These are phyloP conservation scores for Erodium texanum DNA, from an alignment of 441 rosid species.

Conservation along the genomic window DNA sequence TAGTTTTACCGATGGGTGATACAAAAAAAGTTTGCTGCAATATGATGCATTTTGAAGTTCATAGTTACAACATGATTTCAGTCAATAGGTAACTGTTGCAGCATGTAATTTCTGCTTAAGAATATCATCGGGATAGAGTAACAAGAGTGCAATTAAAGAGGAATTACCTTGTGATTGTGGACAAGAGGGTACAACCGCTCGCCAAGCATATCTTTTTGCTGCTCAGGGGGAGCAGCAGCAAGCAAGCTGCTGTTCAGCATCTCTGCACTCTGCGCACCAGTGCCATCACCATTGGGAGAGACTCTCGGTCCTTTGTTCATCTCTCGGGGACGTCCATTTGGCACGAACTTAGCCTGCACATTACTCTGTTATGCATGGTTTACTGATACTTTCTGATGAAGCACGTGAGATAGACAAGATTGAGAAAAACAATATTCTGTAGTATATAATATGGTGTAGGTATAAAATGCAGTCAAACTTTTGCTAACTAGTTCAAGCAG, in stretches of 20 bases:
- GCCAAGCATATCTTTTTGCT: slow-evolving; percentile 56
- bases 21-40: too few relatives aligned
- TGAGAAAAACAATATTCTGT: too few relatives aligned
- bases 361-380: background rate
- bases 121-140: too few relatives aligned
- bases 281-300: slow-evolving; percentile 22
- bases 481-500: background rate
- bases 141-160: too few relatives aligned
- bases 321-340: slow-evolving; percentile 39
- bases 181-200: slow-evolving; percentile 62
- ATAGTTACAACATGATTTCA: too few relatives aligned
- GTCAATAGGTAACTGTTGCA: too few relatives aligned
- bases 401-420: background rate
- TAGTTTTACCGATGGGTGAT: too few relatives aligned
- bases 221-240: slow-evolving; percentile 44
- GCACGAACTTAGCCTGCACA: slow-evolving; percentile 30
- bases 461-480: background rate
- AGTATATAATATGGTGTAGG: too few relatives aligned
- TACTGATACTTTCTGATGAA: background rate
- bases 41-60: too few relatives aligned
- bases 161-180: slow-evolving; percentile 45
- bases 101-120: too few relatives aligned
- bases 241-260: slow-evolving; percentile 46
- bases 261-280: slow-evolving; percentile 31
- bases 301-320: slow-evolving; percentile 23